Evolutionary conservation across 2,329 filamentous ascomycete genomes (phyloP), one percentile per base, ranked within the genome.

Genomic region (Graphiopsis chlorocephala): DNA sequence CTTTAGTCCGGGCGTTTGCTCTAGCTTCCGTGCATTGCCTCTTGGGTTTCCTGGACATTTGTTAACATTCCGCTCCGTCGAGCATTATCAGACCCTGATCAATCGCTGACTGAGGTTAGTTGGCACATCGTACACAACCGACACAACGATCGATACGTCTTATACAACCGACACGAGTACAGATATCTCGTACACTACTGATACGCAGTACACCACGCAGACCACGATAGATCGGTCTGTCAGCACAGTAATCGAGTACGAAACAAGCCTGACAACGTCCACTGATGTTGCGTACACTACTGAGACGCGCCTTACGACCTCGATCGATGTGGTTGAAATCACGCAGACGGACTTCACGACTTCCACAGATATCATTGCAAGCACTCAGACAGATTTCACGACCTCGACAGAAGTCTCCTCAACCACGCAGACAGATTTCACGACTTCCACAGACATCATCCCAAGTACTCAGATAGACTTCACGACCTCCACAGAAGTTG

Each of bases 91-190:
- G 7, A 20, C 10, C n/a, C 5, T 28, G 50, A n/a, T 53, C 50
- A 20, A 28, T 14, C 3, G 3, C 50, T 53, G 25, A 53, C 17
- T 28, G 26, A 10, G 12, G 20, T 11, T 20, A 53, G 50, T 53
- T 17, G 50, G n/a, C 50, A 62, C 60, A 14, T 62, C 47, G 5
- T 62, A 62, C 15, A 62, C 60, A 4, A 62, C 60, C 2, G 17
- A 62, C 14, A 62, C 61, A 20, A 63, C 20, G 14, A 48, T 56
- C 17, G 35, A 55, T 26, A 62, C 60, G 12, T 62, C 60, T 6
- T 55, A 62, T 26, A 62, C 60, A 8, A 62, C 60, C 7, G 33
- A 62, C 12, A 62, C 61, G 25, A 63, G 47, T 26, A 48, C 53
- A 15, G 35, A 55, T 35, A 63, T n/a, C 31, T 53, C 29, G 4